phyloP scores from a whole-genome alignment of 495 filamentous ascomycete genomes.

The Neurospora hispaniola region DNA sequence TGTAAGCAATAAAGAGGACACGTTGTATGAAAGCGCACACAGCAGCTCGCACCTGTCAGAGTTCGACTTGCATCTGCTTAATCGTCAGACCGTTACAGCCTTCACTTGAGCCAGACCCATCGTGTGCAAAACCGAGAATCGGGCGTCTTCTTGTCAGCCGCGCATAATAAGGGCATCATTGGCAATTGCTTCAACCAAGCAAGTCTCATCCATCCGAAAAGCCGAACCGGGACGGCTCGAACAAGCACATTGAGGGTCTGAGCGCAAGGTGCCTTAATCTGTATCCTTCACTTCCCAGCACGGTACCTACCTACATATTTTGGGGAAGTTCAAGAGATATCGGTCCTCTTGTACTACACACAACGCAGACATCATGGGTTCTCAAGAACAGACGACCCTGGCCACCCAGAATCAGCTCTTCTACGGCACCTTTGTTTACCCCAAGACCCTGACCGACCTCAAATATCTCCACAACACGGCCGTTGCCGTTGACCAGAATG shows the following conservation, averaged over 20 bases:
- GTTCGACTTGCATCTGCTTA: background rate
- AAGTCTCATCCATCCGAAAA: background rate
- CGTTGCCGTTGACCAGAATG: slow-evolving; percentile 54
- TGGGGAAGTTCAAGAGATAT: background rate
- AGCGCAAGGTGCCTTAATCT: background rate
- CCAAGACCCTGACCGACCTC: slow-evolving; percentile 42
- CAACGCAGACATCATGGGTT: background rate
- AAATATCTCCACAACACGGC: slow-evolving; percentile 48
- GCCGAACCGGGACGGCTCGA: background rate
- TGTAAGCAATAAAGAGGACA: background rate
- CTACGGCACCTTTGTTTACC: slow-evolving; percentile 49
- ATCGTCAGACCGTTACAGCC: background rate
- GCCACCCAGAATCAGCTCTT: slow-evolving; percentile 24
- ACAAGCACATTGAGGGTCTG: background rate
- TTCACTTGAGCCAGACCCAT: background rate
- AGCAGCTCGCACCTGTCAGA: background rate
- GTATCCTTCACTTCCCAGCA: background rate
- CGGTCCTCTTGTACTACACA: background rate
- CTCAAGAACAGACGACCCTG: background rate
- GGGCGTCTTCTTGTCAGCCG: background rate
- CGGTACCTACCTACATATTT: background rate
- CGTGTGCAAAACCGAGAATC: background rate
- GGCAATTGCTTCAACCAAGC: background rate
- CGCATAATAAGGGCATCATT: background rate
- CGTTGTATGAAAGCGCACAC: background rate